A percentile compares a stretch with the other conserved stretches of the same genome.
phyloP scores from a whole-genome alignment of 2,329 filamentous ascomycete species.

The Colletotrichum aenigma region DNA sequence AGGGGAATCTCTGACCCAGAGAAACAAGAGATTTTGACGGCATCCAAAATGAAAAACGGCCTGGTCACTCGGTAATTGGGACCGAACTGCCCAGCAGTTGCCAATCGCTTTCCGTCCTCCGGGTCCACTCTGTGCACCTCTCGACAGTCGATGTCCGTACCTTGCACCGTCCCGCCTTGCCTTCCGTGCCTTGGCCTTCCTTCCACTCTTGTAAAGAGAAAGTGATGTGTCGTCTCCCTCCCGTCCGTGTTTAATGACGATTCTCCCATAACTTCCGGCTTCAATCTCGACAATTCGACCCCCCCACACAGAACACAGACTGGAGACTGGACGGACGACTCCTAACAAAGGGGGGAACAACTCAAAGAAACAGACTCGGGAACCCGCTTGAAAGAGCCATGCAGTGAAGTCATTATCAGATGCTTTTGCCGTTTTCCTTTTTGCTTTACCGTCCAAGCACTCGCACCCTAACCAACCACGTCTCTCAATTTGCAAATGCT shows the following conservation, averaged over 20 bases:
- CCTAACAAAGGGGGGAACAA: not conserved
- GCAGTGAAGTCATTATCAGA: slow-evolving; percentile 20
- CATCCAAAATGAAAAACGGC: slow-evolving; percentile 3
- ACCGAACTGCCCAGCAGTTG: slow-evolving; percentile 11
- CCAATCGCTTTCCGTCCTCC: slow-evolving; percentile 2
- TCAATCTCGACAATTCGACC: not conserved
- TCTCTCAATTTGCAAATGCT: not conserved
- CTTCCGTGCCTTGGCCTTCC: not conserved
- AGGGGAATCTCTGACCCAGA: not conserved
- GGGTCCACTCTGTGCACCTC: not conserved
- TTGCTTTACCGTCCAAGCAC: slow-evolving; percentile 18
- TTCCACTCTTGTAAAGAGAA: not conserved
- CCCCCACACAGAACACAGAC: not conserved
- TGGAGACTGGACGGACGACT: not conserved
- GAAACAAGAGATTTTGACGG: slow-evolving; percentile 8
- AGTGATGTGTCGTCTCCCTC: not conserved
- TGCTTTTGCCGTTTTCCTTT: slow-evolving; percentile 13
- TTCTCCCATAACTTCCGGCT: not conserved
- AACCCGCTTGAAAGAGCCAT: not conserved
- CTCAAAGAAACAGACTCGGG: not conserved
- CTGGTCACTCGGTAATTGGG: slow-evolving; percentile 11
- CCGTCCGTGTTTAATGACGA: not conserved
- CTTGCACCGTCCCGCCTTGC: not conserved
- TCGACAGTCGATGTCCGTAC: not conserved
- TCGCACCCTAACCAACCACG: not conserved